These are phyloP conservation scores for Ophiostoma montium DNA, from an alignment of 2,329 filamentous ascomycete species.

Conservation along the genomic window DNA sequence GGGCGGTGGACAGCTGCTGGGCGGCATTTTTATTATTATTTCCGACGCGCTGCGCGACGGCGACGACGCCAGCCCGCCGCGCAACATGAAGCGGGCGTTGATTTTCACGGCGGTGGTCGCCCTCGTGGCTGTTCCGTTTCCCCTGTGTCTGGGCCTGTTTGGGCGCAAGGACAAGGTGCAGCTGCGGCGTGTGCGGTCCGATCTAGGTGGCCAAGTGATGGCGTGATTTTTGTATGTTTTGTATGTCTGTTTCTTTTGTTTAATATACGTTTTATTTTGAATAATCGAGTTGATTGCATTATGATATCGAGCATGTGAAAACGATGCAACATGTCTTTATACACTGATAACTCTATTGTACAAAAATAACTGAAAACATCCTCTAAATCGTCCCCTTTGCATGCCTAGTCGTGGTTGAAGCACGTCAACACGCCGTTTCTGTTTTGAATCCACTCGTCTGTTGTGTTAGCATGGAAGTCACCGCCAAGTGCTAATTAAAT, in stretches of 20 bases:
- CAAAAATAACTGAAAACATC: no score
- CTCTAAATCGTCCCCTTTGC: no score
- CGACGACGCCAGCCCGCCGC: slow-evolving; percentile 39
- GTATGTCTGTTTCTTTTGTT: not conserved
- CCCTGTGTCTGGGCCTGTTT: slow-evolving; percentile 56
- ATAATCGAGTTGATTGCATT: no score
- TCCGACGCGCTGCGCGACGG: slow-evolving; percentile 58
- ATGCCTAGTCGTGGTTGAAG: no score
- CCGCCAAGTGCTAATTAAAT: no score
- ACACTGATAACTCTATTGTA: no score
- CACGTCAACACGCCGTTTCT: no score
- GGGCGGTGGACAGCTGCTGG: slow-evolving; percentile 73
- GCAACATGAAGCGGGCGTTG: slow-evolving; percentile 60
- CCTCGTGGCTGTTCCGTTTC: slow-evolving; percentile 48
- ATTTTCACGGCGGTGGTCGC: slow-evolving; percentile 68
- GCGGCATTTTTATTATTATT: slow-evolving; percentile 71
- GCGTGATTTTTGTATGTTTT: not conserved
- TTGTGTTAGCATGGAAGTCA: no score
- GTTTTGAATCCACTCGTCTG: no score
- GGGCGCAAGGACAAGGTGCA: slow-evolving; percentile 39
- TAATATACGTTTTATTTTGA: not conserved
- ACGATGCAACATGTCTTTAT: no score
- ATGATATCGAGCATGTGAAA: no score
- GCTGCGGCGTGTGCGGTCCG: slow-evolving; percentile 35
- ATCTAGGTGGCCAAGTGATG: slow-evolving; percentile 14